A percentile compares a stretch with the other conserved stretches of the same genome.
Evolutionary conservation across 2,329 filamentous ascomycete species (phyloP).

Genomic region (Teratosphaeria nubilosa): DNA sequence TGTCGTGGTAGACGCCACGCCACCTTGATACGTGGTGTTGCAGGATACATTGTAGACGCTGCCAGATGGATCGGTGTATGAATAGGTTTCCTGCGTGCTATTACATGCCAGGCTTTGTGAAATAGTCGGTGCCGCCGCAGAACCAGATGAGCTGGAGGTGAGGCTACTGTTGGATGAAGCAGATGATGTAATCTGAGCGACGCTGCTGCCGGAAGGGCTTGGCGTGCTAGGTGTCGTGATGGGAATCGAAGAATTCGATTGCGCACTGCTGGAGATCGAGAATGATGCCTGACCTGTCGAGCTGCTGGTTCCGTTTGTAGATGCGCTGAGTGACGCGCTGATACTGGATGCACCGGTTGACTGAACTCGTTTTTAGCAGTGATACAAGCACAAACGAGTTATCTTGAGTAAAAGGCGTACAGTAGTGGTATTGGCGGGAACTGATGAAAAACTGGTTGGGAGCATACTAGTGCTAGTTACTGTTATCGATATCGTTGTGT

Average conservation of each 20-base stretch:
- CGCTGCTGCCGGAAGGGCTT: too few species aligned
- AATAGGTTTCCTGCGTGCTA: constrained; percentile 1
- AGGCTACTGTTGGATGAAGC: not conserved
- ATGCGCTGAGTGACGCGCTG: not conserved
- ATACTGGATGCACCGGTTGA: too few species aligned
- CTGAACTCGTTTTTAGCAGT: too few species aligned
- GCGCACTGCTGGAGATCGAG: too few species aligned
- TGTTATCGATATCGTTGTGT: not conserved
- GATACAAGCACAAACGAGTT: too few species aligned
- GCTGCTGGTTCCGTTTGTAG: not conserved
- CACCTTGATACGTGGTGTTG: constrained; percentile 4
- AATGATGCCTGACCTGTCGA: too few species aligned
- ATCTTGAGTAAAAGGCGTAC: too few species aligned
- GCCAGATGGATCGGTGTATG: constrained; percentile 5
- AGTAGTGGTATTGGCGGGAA: not conserved
- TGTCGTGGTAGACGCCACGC: not conserved
- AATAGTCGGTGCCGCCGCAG: not conserved
- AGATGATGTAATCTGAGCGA: not conserved
- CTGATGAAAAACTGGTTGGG: not conserved
- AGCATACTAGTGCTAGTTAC: not conserved
- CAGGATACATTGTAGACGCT: constrained; percentile 3
- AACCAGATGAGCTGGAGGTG: not conserved
- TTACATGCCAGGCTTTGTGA: constrained; percentile 1
- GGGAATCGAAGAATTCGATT: too few species aligned
- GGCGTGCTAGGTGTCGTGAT: too few species aligned